A percentile compares a stretch with the other conserved stretches of the same genome.
These are phyloP conservation scores for Chrysosphaeria jannelii DNA, from an alignment of 2,329 filamentous ascomycete species.

Conservation along the genomic window DNA sequence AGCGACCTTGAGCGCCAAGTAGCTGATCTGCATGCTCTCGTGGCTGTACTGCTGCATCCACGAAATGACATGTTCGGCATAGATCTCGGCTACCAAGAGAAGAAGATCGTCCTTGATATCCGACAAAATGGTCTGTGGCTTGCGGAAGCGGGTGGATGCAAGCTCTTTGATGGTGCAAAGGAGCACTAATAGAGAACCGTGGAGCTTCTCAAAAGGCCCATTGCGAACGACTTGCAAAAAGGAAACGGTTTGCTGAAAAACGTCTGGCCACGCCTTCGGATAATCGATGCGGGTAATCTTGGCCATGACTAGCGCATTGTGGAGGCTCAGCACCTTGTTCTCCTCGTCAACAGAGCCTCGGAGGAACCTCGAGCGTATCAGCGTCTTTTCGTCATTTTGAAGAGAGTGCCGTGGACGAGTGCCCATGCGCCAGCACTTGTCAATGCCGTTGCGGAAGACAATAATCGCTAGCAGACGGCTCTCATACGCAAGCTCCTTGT, in stretches of 20 bases:
- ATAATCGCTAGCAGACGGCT: constrained; percentile 76
- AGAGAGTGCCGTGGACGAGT: constrained; percentile 26
- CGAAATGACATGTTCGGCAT: constrained; percentile 36
- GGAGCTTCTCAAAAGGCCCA: constrained; percentile 32
- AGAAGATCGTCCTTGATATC: constrained; percentile 57
- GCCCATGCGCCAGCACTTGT: constrained; percentile 67
- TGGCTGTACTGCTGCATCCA: constrained; percentile 25
- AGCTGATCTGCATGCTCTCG: constrained; percentile 37
- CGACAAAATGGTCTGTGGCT: constrained; percentile 48
- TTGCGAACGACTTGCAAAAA: constrained; percentile 28
- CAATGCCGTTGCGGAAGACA: constrained; percentile 86
- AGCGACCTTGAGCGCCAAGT: constrained; percentile 51
- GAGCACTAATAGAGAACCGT: constrained; percentile 44
- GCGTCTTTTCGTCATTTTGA: constrained; percentile 41
- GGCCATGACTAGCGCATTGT: constrained; percentile 65
- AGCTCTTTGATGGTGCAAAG: constrained; percentile 78
- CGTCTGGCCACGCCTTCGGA: constrained; percentile 52
- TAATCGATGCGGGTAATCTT: constrained; percentile 80
- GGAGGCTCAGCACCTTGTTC: constrained; percentile 45
- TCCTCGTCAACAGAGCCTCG: constrained; percentile 50
- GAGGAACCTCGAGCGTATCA: constrained; percentile 46
- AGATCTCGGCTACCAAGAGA: constrained; percentile 50
- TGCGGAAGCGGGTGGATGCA: constrained; percentile 44
- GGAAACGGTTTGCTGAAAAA: constrained; percentile 26
- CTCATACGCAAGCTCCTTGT: constrained; percentile 44